A percentile compares a stretch with the other conserved stretches of the same genome.
phyloP scores from a whole-genome alignment of 768 basidiomycete species.

The Amanita rubescens region DNA sequence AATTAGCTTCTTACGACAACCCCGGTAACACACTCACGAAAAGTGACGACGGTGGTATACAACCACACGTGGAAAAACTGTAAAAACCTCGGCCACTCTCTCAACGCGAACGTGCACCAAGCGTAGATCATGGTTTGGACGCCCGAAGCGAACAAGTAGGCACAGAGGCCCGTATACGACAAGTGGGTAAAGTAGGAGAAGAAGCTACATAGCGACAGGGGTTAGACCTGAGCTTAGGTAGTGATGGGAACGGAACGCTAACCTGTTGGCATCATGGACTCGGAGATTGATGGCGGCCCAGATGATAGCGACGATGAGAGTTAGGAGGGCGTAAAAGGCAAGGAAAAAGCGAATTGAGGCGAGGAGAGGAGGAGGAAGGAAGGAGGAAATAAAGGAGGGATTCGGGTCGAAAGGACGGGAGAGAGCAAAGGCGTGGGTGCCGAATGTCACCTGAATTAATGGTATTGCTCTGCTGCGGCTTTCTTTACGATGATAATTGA shows the following conservation, averaged over 20 bases:
- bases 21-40: slow-evolving; percentile 40
- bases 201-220: slow-evolving; percentile 29
- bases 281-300: slow-evolving; percentile 23
- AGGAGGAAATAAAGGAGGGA: slow-evolving; percentile 42
- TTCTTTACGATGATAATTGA: too few species aligned
- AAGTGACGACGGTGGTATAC: slow-evolving; percentile 41
- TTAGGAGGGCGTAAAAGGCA: slow-evolving; percentile 42
- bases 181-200: slow-evolving; percentile 62
- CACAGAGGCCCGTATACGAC: slow-evolving; percentile 50
- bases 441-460: too few species aligned
- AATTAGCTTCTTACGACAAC: too few species aligned
- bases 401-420: too few species aligned
- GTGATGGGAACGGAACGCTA: background rate
- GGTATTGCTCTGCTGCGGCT: too few species aligned
- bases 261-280: slow-evolving; percentile 24
- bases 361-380: slow-evolving; percentile 39
- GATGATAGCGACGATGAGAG: slow-evolving; percentile 32
- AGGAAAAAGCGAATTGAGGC: slow-evolving; percentile 42
- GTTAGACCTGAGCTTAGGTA: background rate
- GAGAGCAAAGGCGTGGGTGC: too few species aligned
- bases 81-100: slow-evolving; percentile 46
- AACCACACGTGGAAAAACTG: slow-evolving; percentile 53
- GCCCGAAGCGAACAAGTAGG: slow-evolving; percentile 55
- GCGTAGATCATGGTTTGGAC: slow-evolving; percentile 43
- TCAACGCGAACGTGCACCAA: slow-evolving; percentile 41